phyloP scores from a whole-genome alignment of 2,329 filamentous ascomycete species.

The Beauveria caledonica region DNA sequence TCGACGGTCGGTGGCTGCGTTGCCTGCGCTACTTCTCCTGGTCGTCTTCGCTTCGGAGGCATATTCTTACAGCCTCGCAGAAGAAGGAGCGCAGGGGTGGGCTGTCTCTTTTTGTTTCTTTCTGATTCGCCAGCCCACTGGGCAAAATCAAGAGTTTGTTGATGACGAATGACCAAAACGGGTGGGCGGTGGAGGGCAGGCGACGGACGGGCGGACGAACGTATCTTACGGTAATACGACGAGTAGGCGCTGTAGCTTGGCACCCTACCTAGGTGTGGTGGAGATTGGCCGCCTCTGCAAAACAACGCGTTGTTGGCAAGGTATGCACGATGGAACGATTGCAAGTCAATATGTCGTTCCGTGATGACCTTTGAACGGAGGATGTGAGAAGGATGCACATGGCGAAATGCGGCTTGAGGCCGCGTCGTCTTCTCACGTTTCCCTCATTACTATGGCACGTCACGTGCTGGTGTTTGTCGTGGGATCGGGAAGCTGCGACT shows the following conservation, averaged over 20 bases:
- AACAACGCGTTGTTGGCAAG: not conserved
- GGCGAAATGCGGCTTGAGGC: not conserved
- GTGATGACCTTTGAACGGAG: not conserved
- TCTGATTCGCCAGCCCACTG: not conserved
- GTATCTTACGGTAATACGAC: constrained; percentile 1
- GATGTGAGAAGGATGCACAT: not conserved
- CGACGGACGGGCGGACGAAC: not conserved
- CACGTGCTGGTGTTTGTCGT: constrained; percentile 6
- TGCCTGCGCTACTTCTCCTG: constrained; percentile 17
- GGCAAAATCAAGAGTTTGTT: constrained; percentile 1
- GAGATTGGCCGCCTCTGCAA: not conserved
- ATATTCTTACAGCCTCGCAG: constrained; percentile 15
- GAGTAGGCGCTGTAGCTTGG: not conserved
- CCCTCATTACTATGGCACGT: not conserved
- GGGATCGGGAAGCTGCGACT: not conserved
- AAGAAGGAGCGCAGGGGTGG: not conserved
- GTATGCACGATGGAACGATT: not conserved
- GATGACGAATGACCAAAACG: constrained; percentile 1
- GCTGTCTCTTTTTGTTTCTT: not conserved
- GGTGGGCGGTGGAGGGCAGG: constrained; percentile 1
- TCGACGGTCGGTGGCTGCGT: not conserved
- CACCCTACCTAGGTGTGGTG: not conserved
- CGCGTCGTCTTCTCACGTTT: not conserved
- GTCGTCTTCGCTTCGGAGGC: constrained; percentile 31
- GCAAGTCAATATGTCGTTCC: not conserved